Percentiles rank a stretch among this genome's conserved stretches.
phyloP scores from a whole-genome alignment of 2,329 filamentous ascomycete genomes.

The Ascochyta pisi region DNA sequence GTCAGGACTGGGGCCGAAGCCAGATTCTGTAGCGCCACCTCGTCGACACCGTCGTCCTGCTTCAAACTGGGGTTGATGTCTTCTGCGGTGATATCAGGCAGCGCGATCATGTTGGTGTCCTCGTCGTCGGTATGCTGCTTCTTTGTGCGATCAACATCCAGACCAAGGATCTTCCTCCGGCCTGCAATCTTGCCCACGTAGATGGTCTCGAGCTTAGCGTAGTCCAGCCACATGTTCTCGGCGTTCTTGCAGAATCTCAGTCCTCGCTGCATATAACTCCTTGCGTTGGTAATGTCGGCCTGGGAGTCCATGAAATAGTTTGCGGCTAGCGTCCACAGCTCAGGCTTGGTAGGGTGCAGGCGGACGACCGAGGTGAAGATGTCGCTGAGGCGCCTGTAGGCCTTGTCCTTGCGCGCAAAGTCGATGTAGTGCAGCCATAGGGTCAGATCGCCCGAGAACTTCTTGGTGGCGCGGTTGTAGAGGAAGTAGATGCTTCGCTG shows the following conservation, averaged over 20 bases:
- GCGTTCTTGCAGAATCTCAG: slow-evolving; percentile 85
- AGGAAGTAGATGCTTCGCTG: slow-evolving; percentile 88
- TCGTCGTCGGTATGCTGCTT: slow-evolving; percentile 54
- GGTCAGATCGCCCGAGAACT: slow-evolving; percentile 79
- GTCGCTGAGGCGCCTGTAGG: slow-evolving; percentile 65
- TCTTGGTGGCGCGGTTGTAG: slow-evolving; percentile 82
- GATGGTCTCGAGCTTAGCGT: slow-evolving; percentile 88
- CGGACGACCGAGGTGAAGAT: slow-evolving; percentile 74
- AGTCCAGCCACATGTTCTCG: slow-evolving; percentile 82
- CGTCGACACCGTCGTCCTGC: slow-evolving; percentile 57
- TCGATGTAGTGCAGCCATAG: slow-evolving; percentile 92
- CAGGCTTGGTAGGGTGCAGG: slow-evolving; percentile 82
- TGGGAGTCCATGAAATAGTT: slow-evolving; percentile 78
- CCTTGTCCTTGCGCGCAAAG: slow-evolving; percentile 73
- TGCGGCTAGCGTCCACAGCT: slow-evolving; percentile 85
- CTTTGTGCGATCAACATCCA: slow-evolving; percentile 58
- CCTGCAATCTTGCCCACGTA: slow-evolving; percentile 84
- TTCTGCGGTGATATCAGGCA: slow-evolving; percentile 67
- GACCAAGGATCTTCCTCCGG: slow-evolving; percentile 71
- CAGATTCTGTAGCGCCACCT: slow-evolving; percentile 68
- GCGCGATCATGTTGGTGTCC: slow-evolving; percentile 61
- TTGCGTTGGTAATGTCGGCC: slow-evolving; percentile 85
- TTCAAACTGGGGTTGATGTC: slow-evolving; percentile 64
- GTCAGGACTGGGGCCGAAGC: slow-evolving; percentile 80
- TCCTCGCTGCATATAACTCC: slow-evolving; percentile 87